Percentiles rank a stretch among this genome's conserved stretches.
These are phyloP conservation scores for Penicillium capsulatum DNA, from an alignment of 2,329 filamentous ascomycete genomes.

Conservation along the genomic window DNA sequence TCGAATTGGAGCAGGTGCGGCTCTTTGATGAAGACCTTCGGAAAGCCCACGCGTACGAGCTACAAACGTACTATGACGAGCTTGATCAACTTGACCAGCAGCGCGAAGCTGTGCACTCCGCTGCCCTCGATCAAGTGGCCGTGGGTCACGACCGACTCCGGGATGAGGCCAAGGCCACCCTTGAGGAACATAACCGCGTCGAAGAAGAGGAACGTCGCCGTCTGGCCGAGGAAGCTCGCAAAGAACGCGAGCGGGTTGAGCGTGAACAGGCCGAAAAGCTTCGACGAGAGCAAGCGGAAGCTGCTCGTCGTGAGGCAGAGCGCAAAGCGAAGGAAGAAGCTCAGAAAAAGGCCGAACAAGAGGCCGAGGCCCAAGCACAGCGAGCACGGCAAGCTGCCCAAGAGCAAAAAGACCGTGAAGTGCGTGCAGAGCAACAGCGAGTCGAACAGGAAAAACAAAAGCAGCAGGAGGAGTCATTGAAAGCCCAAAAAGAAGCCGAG, in stretches of 20 bases:
- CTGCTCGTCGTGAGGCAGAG: too few relatives aligned
- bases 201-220: conserved; percentile 37
- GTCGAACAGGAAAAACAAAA: conserved; percentile 32
- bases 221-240: conserved; percentile 36
- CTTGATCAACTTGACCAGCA: conserved; percentile 62
- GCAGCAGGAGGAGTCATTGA: conserved; percentile 28
- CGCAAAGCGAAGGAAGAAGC: conserved; percentile 32
- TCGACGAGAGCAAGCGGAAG: conserved; percentile 30
- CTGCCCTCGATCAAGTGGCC: conserved; percentile 63
- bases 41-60: conserved; percentile 42
- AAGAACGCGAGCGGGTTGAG: conserved; percentile 33
- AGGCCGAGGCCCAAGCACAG: conserved; percentile 34
- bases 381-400: conserved; percentile 34
- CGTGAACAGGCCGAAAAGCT: conserved; percentile 31
- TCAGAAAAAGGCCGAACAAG: conserved; percentile 36
- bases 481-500: conserved; percentile 30
- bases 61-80: conserved; percentile 50
- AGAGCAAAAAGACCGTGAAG: conserved; percentile 32
- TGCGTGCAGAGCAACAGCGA: conserved; percentile 33
- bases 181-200: conserved; percentile 46
- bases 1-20: conserved; percentile 40
- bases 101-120: conserved; percentile 59
- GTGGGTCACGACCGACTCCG: conserved; percentile 63
- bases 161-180: conserved; percentile 51
- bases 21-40: conserved; percentile 43